Conservation (phyloP, 192 early-diverging fungal genomes). For the Diversispora epigaea region DNA sequence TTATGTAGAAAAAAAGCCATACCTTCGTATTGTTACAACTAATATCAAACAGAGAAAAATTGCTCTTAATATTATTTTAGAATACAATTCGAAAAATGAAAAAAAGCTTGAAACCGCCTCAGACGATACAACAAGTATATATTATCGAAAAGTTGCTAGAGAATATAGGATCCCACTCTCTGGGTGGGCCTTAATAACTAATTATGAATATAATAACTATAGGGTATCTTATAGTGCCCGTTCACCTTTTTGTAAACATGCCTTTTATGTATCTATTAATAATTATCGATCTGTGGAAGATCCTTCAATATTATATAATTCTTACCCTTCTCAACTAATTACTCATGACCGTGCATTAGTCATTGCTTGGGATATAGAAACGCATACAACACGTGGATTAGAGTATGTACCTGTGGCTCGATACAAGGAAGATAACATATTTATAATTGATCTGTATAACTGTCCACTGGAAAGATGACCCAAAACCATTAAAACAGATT, state of each 20-base stretch:
- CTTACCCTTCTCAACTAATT: no score
- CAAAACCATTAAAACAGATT: neutral
- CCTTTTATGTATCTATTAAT: no score
- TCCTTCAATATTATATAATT: neutral
- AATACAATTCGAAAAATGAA: neutral
- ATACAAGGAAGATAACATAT: neutral
- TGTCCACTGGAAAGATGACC: slow-evolving; percentile 3
- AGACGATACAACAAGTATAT: no score
- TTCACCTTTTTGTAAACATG: no score
- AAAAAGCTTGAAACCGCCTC: neutral
- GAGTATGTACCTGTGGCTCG: neutral
- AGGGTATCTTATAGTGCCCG: no score
- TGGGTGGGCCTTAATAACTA: neutral
- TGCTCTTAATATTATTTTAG: no score
- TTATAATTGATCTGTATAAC: slow-evolving; percentile 9
- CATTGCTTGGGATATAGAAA: slow-evolving; percentile 4
- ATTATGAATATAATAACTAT: no score
- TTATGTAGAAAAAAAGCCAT: no score
- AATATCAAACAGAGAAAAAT: neutral
- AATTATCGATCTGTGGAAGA: no score
- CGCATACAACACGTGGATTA: neutral
- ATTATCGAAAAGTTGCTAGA: no score
- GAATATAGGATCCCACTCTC: slow-evolving; percentile 5
- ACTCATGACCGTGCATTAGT: slow-evolving; percentile 2
- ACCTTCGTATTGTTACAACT: slow-evolving; percentile 1